Conservation (phyloP, 2,329 filamentous ascomycete species). For the Bipolaris oryzae region DNA sequence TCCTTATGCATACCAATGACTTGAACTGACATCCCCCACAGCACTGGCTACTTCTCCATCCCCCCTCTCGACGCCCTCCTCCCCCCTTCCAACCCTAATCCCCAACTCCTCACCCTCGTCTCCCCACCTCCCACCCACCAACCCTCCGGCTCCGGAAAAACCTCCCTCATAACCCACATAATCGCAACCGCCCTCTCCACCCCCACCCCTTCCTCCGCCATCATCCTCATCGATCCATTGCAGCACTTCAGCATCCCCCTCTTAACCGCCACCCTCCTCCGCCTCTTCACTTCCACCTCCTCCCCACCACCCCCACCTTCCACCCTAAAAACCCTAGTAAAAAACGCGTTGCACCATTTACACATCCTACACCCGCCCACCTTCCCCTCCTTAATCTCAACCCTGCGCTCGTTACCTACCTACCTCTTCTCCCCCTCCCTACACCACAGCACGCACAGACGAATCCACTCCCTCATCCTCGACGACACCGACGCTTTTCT, state of each 20-base stretch:
- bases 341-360: conserved; percentile 58
- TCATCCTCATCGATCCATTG: conserved; percentile 63
- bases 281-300: conserved; percentile 11
- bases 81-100: not conserved
- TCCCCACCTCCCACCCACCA: conserved; percentile 50
- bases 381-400: conserved; percentile 57
- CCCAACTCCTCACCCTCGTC: conserved; percentile 59
- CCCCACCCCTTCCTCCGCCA: conserved; percentile 33
- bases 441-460: conserved; percentile 56
- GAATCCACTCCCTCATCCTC: conserved; percentile 59
- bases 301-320: conserved; percentile 7
- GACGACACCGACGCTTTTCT: conserved; percentile 61
- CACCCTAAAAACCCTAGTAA: conserved; percentile 38
- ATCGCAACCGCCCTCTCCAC: conserved; percentile 60
- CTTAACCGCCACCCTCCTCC: conserved; percentile 50
- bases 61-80: conserved; percentile 54
- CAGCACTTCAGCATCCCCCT: conserved; percentile 59
- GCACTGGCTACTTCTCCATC: conserved; percentile 50
- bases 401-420: conserved; percentile 53
- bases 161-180: conserved; percentile 64
- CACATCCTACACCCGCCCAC: conserved; percentile 64
- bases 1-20: no score
- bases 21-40: no score
- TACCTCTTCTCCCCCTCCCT: conserved; percentile 59
- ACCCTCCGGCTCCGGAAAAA: conserved; percentile 60